Base-by-base conservation (phyloP, 2,329 filamentous ascomycete genomes). In the Penicillium sp. region DNA sequence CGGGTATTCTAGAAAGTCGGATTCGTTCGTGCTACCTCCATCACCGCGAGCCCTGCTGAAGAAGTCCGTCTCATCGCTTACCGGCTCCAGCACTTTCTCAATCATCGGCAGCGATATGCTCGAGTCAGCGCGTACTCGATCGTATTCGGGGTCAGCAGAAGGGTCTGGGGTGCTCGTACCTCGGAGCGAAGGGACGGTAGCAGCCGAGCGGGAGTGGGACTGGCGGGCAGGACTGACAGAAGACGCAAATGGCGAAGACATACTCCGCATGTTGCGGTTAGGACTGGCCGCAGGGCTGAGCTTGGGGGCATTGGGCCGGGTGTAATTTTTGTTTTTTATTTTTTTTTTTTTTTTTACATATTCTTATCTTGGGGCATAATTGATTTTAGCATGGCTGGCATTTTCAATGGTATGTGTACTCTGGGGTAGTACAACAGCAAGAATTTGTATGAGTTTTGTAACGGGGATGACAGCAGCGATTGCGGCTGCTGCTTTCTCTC, bases 61-160 rank as follows among this genome's bases (percentile, higher is more conserved):
- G 73, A 90, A 90, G 67, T 84, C 85, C 66, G 78, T 85, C 69
- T 82, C 83, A 67, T 80, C 75, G 67, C 77, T 79, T 5, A 87
- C 85, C 1, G 86, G 84, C 15, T 78, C 81, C 1, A 85, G 85
- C 61, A 84, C 86, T 67, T 90, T 90, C 77, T 85, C 89, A 56
- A 82, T 96, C 71, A 88, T 91, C 13, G 90, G 90, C 17, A 93
- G 87, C 71, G 89, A 89, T 35, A 87, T 93, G 80, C 80, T 93
- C 41, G 86, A 85, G 67, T 75, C 71, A 17, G 71, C 70, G 55
- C 74, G 70, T 71, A 76, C 30, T 50, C 74, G 60, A 17, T 81
- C 70, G 63, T 67, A 69, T 19, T 72, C 72, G 1, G 75, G 70
- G 26, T 89, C 86, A 13, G 82, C 88, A 55, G 78, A 81, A n/a